Evolutionary conservation across 371 early-diverging fungal species (phyloP).

Genomic region (Mortierella sp.): DNA sequence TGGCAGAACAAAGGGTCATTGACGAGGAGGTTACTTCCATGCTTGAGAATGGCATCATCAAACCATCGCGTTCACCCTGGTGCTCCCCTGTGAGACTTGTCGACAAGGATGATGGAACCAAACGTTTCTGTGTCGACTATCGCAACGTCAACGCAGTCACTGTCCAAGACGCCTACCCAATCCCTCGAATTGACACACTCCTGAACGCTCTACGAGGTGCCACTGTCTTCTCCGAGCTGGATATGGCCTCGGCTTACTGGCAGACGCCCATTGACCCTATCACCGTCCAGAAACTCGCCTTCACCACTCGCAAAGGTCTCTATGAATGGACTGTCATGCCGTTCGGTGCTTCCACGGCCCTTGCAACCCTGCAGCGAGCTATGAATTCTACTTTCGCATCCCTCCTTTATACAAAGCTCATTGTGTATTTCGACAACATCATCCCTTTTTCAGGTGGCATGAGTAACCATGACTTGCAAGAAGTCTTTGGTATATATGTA

Average conservation of each 20-base stretch:
- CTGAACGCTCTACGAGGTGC: slow-evolving; percentile 48
- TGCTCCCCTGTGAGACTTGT: slow-evolving; percentile 50
- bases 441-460: no score
- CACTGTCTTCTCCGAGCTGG: slow-evolving; percentile 49
- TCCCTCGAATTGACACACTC: slow-evolving; percentile 56
- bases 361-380: slow-evolving; percentile 54
- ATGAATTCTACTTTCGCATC: no score
- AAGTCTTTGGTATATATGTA: no score
- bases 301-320: slow-evolving; percentile 39
- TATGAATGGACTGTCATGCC: slow-evolving; percentile 54
- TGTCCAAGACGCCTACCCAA: slow-evolving; percentile 49
- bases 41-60: slow-evolving; percentile 38
- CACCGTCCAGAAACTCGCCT: slow-evolving; percentile 55
- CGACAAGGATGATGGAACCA: slow-evolving; percentile 48
- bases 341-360: slow-evolving; percentile 55
- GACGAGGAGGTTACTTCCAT: slow-evolving; percentile 25
- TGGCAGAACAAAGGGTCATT: slow-evolving; percentile 3
- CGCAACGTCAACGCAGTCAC: slow-evolving; percentile 56
- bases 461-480: no score
- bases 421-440: no score
- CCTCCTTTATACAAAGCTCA: no score
- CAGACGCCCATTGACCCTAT: slow-evolving; percentile 48
- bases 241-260: slow-evolving; percentile 57
- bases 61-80: slow-evolving; percentile 39
- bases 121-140: slow-evolving; percentile 56